These are phyloP conservation scores for Ceraceosorus guamensis DNA, from an alignment of 1,284 basidiomycete genomes.

Conservation along the genomic window DNA sequence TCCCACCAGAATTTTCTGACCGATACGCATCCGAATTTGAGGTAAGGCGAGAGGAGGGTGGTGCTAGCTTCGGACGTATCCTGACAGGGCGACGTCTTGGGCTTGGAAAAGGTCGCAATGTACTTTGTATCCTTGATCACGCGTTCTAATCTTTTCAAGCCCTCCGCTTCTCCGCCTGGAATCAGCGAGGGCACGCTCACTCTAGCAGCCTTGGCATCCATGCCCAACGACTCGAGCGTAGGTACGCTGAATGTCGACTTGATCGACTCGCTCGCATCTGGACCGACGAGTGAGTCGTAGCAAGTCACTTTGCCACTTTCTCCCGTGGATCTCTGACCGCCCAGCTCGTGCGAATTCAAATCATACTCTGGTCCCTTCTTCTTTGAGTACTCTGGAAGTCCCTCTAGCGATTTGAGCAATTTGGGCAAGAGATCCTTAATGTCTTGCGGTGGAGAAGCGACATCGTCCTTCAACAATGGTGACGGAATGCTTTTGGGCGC, in stretches of 20 bases:
- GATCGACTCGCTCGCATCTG: conserved; percentile 43
- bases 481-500: conserved; percentile 20
- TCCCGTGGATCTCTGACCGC: conserved; percentile 19
- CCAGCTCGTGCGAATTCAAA: conserved; percentile 26
- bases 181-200: conserved; percentile 41
- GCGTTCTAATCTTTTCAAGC: conserved; percentile 48
- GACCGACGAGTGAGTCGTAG: conserved; percentile 51
- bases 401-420: conserved; percentile 22
- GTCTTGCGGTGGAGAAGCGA: conserved; percentile 10
- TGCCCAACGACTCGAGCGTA: conserved; percentile 53
- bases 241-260: conserved; percentile 51
- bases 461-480: conserved; percentile 1
- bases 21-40: conserved; percentile 55
- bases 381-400: conserved; percentile 26
- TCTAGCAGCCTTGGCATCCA: conserved; percentile 49
- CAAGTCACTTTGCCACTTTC: conserved; percentile 27
- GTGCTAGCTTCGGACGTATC: conserved; percentile 25
- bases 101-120: conserved; percentile 54
- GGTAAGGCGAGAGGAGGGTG: conserved; percentile 51
- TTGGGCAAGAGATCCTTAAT: conserved; percentile 15
- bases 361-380: conserved; percentile 18
- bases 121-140: conserved; percentile 50
- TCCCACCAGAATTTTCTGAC: conserved; percentile 41
- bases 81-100: conserved; percentile 48
- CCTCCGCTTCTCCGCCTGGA: conserved; percentile 54